Conservation (phyloP, 148 eudicot genomes). For the Polygonum aviculare region DNA sequence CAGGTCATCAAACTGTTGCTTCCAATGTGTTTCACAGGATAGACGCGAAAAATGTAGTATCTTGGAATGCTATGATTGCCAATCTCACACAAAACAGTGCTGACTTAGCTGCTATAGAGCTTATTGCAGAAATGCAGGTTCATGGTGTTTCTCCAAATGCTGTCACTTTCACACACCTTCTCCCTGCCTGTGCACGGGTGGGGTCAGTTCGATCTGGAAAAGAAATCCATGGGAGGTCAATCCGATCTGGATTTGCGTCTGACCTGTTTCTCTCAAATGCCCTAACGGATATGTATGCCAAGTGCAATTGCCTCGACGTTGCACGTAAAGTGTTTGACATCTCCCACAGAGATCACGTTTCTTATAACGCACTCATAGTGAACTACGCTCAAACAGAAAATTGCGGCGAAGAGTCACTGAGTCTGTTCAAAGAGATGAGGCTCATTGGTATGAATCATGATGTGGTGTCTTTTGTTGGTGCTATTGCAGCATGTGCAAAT, state of each 20-base stretch:
- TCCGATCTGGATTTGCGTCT: constrained; percentile 31
- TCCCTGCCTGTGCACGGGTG: constrained; percentile 73
- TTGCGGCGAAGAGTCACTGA: constrained; percentile 31
- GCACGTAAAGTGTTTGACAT: constrained; percentile 49
- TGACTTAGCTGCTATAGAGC: constrained; percentile 40
- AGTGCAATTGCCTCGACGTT: constrained; percentile 38
- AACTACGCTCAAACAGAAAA: constrained; percentile 53
- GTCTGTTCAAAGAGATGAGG: constrained; percentile 48
- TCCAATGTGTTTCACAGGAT: constrained; percentile 34
- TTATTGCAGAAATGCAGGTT: constrained; percentile 52
- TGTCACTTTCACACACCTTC: constrained; percentile 56
- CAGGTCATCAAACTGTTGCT: constrained; percentile 31
- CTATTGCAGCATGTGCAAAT: constrained; percentile 58
- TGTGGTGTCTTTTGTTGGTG: constrained; percentile 49
- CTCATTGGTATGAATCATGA: constrained; percentile 37
- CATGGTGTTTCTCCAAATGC: constrained; percentile 43
- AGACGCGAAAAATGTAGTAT: constrained; percentile 37
- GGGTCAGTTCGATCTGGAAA: constrained; percentile 44
- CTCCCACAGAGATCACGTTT: constrained; percentile 45
- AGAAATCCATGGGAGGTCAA: constrained; percentile 51
- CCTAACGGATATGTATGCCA: constrained; percentile 60
- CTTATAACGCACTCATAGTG: constrained; percentile 56
- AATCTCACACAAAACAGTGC: constrained; percentile 45
- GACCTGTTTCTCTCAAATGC: constrained; percentile 65
- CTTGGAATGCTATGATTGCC: constrained; percentile 74